phyloP scores from a whole-genome alignment of 1,284 basidiomycete species.

The Amylostereum chailletii region DNA sequence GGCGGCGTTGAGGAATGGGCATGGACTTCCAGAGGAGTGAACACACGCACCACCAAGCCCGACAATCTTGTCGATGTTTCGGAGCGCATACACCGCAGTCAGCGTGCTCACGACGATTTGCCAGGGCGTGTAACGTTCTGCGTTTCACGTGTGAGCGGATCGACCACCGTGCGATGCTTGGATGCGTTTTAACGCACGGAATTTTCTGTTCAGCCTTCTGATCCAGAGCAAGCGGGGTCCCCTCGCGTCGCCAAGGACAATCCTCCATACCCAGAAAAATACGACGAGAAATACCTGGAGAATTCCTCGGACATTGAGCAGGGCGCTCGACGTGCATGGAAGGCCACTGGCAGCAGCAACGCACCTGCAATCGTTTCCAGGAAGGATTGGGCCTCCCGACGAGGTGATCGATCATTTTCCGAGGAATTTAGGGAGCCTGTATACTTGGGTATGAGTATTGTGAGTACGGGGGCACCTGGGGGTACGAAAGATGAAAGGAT shows the following conservation, averaged over 20 bases:
- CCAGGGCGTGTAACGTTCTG: conserved; percentile 89
- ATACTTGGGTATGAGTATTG: conserved; percentile 1
- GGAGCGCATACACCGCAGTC: conserved; percentile 77
- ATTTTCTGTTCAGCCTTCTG: conserved; percentile 43
- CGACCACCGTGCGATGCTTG: not conserved
- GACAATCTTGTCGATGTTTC: conserved; percentile 83
- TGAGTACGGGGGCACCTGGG: not conserved
- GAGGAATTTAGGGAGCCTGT: too few relatives aligned
- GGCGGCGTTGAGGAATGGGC: conserved; percentile 1
- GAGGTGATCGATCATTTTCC: conserved; percentile 29
- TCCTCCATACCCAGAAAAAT: conserved; percentile 83
- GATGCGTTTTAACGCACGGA: conserved; percentile 38
- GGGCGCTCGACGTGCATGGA: too few relatives aligned
- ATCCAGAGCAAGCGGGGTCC: conserved; percentile 64
- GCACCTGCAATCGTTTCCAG: conserved; percentile 29
- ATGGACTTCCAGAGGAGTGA: not conserved
- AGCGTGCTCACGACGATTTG: conserved; percentile 85
- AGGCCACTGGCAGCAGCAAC: not conserved
- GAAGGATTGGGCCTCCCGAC: conserved; percentile 27
- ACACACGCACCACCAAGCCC: conserved; percentile 66
- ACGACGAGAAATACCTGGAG: conserved; percentile 77
- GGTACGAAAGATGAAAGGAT: not conserved
- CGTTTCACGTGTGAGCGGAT: not conserved
- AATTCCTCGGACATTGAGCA: not conserved
- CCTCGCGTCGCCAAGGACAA: conserved; percentile 59